phyloP scores from a whole-genome alignment of 192 early-diverging fungal genomes.

The Chytriomyces hyalinus region DNA sequence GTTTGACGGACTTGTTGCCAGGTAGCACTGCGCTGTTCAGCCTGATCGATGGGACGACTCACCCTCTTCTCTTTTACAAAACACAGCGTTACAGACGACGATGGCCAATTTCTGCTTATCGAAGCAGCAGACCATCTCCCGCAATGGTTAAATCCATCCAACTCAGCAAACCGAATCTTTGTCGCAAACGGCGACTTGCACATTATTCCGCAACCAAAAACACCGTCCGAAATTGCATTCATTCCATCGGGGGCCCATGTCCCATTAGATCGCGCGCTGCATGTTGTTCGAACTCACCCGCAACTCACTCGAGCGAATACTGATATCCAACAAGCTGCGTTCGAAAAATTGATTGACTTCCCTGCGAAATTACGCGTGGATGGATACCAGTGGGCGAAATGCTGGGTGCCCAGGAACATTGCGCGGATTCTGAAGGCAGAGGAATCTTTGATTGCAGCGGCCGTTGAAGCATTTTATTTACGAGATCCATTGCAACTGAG shows the following conservation, averaged over 20 bases:
- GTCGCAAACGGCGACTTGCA: slow-evolving; percentile 77
- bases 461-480: slow-evolving; percentile 82
- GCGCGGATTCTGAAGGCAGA: slow-evolving; percentile 69
- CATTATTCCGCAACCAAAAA: slow-evolving; percentile 71
- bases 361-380: slow-evolving; percentile 47
- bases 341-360: slow-evolving; percentile 52
- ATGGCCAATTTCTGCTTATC: slow-evolving; percentile 92
- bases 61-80: background rate
- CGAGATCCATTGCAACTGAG: slow-evolving; percentile 77
- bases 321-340: slow-evolving; percentile 60
- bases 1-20: slow-evolving; percentile 61
- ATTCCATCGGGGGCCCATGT: slow-evolving; percentile 46
- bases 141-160: slow-evolving; percentile 84
- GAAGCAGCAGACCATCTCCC: slow-evolving; percentile 89
- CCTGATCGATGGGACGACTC: background rate
- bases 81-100: slow-evolving; percentile 73
- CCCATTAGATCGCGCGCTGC: slow-evolving; percentile 36
- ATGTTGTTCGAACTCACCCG: slow-evolving; percentile 30
- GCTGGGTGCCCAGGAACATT: slow-evolving; percentile 70
- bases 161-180: slow-evolving; percentile 83
- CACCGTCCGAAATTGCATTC: slow-evolving; percentile 58
- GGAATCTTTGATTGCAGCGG: slow-evolving; percentile 77
- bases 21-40: slow-evolving; percentile 36
- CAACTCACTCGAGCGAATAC: slow-evolving; percentile 62
- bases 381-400: slow-evolving; percentile 72